Percentiles rank a stretch among this genome's conserved stretches.
Evolutionary conservation across 352 stramenopile genomes (phyloP).

Genomic region (Globisporangium emineosum): DNA sequence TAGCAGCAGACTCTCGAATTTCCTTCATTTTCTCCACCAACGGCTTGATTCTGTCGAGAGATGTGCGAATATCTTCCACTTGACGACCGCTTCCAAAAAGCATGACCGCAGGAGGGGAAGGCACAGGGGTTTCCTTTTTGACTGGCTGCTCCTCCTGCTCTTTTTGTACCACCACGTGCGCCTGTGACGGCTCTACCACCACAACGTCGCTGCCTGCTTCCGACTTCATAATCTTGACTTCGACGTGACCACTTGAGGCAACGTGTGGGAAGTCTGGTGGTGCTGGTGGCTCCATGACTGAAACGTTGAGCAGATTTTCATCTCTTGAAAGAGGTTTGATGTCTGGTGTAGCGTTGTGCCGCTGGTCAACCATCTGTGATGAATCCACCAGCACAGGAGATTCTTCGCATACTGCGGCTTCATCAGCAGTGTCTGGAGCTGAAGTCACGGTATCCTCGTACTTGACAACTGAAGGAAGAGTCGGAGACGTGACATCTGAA

Average conservation of each 20-base stretch:
- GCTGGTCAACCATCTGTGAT: not conserved
- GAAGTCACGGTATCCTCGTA: not conserved
- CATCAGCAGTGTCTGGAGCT: not conserved
- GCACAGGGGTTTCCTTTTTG: not conserved
- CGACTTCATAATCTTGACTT: not conserved
- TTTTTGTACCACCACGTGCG: not conserved
- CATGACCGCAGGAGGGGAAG: not conserved
- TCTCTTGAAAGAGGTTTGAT: not conserved
- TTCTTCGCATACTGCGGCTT: not conserved
- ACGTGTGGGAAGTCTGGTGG: too few species aligned
- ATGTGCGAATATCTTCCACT: constrained; percentile 51
- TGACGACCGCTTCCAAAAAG: constrained; percentile 39
- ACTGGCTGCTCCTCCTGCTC: not conserved
- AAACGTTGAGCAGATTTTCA: too few species aligned
- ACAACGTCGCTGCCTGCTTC: not conserved
- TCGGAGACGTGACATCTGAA: not conserved
- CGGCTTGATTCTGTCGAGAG: constrained; percentile 27
- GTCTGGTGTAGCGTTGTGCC: not conserved
- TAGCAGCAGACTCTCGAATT: not conserved
- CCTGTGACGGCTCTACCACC: not conserved
- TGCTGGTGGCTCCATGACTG: not conserved
- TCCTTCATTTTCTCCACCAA: constrained; percentile 10
- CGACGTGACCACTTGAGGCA: not conserved
- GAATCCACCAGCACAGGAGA: not conserved
- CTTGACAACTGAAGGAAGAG: not conserved